phyloP scores from a whole-genome alignment of 2,329 filamentous ascomycete genomes.

The Sodiomyces alkalinus region DNA sequence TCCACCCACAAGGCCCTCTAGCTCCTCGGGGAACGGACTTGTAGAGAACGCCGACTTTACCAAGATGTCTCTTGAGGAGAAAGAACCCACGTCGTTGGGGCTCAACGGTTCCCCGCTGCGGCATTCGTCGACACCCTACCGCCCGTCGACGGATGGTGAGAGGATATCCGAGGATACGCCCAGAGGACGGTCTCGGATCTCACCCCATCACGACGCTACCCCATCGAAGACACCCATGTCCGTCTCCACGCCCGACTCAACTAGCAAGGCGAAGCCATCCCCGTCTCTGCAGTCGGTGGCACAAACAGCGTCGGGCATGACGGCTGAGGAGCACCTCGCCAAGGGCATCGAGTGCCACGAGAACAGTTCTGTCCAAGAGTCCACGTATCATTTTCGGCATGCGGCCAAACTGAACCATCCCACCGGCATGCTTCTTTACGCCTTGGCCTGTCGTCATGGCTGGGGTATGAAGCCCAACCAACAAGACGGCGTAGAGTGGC shows the following conservation, averaged over 20 bases:
- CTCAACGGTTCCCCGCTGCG: constrained; percentile 28
- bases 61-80: constrained; percentile 32
- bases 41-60: constrained; percentile 23
- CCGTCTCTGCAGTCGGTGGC: constrained; percentile 29
- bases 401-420: constrained; percentile 76
- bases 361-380: constrained; percentile 75
- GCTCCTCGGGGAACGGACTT: constrained; percentile 28
- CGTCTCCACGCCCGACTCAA: constrained; percentile 34
- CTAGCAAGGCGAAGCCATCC: constrained; percentile 34
- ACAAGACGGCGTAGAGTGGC: constrained; percentile 78
- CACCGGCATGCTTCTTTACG: constrained; percentile 92
- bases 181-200: constrained; percentile 27
- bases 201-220: constrained; percentile 20
- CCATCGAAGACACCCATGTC: constrained; percentile 31
- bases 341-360: constrained; percentile 88
- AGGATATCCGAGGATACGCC: constrained; percentile 32
- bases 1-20: constrained; percentile 44
- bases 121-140: too few species aligned
- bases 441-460: constrained; percentile 84
- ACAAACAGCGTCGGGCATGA: constrained; percentile 51
- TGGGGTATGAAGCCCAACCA: constrained; percentile 96
- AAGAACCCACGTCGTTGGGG: constrained; percentile 23
- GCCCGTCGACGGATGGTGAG: constrained; percentile 27
- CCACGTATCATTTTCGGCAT: constrained; percentile 86
- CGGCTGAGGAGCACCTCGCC: constrained; percentile 74